These are phyloP conservation scores for Agaricales sp. DNA, from an alignment of 1,284 basidiomycete species.

Conservation along the genomic window DNA sequence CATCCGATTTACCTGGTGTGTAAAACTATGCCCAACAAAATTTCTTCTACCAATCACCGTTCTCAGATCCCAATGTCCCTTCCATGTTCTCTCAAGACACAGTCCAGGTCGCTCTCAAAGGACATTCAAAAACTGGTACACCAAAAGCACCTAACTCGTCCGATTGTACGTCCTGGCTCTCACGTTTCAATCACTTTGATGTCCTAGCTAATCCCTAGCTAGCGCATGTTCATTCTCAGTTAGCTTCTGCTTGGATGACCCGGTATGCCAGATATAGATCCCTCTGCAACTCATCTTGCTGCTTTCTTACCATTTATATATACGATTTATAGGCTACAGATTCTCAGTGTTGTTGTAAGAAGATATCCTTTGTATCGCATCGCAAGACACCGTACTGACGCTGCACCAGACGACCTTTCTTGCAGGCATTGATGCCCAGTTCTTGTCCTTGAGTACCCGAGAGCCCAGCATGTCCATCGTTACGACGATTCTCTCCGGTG, in stretches of 20 bases:
- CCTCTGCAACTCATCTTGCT: background rate
- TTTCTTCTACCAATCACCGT: too few species aligned
- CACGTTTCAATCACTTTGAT: too few species aligned
- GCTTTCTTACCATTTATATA: background rate
- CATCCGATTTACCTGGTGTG: too few species aligned
- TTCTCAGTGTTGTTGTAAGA: background rate
- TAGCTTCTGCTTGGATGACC: background rate
- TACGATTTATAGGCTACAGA: background rate
- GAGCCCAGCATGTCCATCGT: background rate
- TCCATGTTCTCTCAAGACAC: too few species aligned
- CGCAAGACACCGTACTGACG: background rate
- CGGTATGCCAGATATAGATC: background rate
- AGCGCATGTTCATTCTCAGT: background rate
- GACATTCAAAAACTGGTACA: too few species aligned
- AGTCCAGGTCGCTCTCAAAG: too few species aligned
- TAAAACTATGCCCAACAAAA: too few species aligned
- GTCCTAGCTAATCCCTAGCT: too few species aligned
- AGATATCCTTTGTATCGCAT: background rate
- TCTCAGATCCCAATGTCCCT: too few species aligned
- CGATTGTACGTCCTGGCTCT: too few species aligned
- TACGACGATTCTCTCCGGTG: slow-evolving; percentile 14
- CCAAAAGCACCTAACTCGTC: too few species aligned
- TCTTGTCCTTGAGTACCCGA: background rate
- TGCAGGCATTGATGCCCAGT: background rate
- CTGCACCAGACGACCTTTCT: background rate